Evolutionary conservation across 768 basidiomycete genomes (phyloP), one percentile per base, ranked within the genome.

Genomic region (Phylloporus scabripes): DNA sequence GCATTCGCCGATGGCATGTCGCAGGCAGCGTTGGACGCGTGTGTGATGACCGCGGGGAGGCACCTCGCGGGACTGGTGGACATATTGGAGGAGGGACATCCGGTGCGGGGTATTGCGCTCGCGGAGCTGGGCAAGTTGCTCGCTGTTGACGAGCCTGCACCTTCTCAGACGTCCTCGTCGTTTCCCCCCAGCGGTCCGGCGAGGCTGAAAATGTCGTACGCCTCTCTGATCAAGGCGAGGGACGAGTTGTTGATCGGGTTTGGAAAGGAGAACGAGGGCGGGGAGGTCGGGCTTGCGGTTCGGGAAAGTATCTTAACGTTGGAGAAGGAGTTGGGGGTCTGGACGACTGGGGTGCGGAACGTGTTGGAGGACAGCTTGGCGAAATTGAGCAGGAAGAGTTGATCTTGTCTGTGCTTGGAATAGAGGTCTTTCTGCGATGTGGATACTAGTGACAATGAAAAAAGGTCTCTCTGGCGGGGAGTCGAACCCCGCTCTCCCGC

Each of bases 121-220:
- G 82, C 84, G 3, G 92, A 94, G 63, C 72, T 90, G 6, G 91
- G 87, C 0, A 93, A 92, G 68, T 69, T 92, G 7, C 73, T 93
- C 6, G 79, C 80, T 0, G 85, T 92, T 0, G 87, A 92, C 57
- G 88, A 91, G 60, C 83, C 56, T 12, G 38, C 53, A 57, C 15
- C 60, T 29, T 17, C 50, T 24, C 36, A 17, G 29, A 14, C 52
- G 23, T 52, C 49, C 11, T 49, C 56, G 14, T 33, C 61, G 0
- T 88, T 82, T 61, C 87, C 85, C 4, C 88, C 87, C 0, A 82
- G 79, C 4, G 87, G 86, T 1, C 74, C 80, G 2, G 62, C 71
- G 18, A 74, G 88, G 18, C 70, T 92, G 23, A 74, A 74, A 55
- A 67, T 85, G 14, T 85, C 87, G 2, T 74, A 79, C 44, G 78